Conservation (phyloP, 2,329 filamentous ascomycete genomes). For the Teratosphaeria destructans region DNA sequence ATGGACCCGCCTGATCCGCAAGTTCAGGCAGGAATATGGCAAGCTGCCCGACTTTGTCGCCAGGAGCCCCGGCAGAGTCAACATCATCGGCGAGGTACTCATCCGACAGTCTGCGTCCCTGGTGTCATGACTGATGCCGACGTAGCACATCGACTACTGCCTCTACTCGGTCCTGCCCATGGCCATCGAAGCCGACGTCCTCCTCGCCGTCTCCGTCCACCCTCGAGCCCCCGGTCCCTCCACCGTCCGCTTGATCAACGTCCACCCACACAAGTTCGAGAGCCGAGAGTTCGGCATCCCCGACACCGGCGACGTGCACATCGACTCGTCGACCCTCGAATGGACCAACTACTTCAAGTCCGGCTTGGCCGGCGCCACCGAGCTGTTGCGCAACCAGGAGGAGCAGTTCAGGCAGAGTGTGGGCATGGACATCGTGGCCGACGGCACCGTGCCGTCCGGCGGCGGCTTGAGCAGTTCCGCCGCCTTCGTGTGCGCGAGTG, state of each 20-base stretch:
- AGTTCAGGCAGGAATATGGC: slow-evolving; percentile 62
- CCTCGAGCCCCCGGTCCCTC: slow-evolving; percentile 46
- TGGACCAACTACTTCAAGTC: slow-evolving; percentile 99
- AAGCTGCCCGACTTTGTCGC: slow-evolving; percentile 68
- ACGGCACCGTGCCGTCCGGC: slow-evolving; percentile 84
- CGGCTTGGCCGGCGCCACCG: slow-evolving; percentile 70
- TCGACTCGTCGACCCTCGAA: slow-evolving; percentile 76
- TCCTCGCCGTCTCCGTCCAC: slow-evolving; percentile 64
- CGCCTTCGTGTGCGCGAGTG: slow-evolving; percentile 83
- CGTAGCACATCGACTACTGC: slow-evolving; percentile 87
- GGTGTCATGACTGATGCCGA: neutral
- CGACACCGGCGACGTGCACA: slow-evolving; percentile 43
- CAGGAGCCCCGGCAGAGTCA: slow-evolving; percentile 86
- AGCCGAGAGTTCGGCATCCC: slow-evolving; percentile 64
- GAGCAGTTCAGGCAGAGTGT: slow-evolving; percentile 51
- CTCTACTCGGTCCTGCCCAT: slow-evolving; percentile 93
- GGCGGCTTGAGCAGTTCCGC: slow-evolving; percentile 90
- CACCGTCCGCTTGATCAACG: slow-evolving; percentile 67
- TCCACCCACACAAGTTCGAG: slow-evolving; percentile 65
- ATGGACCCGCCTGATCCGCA: slow-evolving; percentile 63
- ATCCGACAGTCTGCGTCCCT: neutral
- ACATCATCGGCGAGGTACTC: slow-evolving; percentile 79
- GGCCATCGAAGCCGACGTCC: slow-evolving; percentile 82
- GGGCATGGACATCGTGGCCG: slow-evolving; percentile 79
- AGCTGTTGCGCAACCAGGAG: slow-evolving; percentile 61